These are phyloP conservation scores for Trichocladium uniseriatum DNA, from an alignment of 495 filamentous ascomycete species.

Conservation along the genomic window DNA sequence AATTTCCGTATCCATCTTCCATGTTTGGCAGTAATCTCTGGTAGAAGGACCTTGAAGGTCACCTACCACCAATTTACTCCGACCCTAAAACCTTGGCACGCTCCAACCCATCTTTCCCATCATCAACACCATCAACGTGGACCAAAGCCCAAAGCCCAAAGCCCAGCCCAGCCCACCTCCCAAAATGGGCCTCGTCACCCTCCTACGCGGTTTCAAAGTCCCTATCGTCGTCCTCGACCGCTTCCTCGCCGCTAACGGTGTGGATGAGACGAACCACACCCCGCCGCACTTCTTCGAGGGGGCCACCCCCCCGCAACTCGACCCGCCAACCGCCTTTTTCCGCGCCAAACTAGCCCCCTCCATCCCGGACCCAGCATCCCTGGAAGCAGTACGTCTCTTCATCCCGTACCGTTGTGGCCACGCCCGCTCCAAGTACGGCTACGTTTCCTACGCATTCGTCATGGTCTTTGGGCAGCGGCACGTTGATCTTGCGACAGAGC, in stretches of 20 bases:
- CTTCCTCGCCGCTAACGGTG: neutral
- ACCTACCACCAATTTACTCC: no score
- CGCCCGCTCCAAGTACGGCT: neutral
- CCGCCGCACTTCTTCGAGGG: neutral
- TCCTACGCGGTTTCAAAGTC: neutral
- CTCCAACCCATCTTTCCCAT: no score
- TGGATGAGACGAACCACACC: neutral
- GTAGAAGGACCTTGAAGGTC: no score
- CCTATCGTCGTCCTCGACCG: neutral
- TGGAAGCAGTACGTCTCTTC: neutral
- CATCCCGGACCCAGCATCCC: neutral
- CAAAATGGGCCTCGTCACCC: neutral
- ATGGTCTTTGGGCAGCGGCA: neutral
- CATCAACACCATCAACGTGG: no score
- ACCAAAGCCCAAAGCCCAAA: no score
- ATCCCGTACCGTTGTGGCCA: neutral
- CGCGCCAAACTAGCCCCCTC: neutral
- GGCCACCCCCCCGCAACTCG: neutral
- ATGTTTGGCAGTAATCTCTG: no score
- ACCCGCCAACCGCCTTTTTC: neutral
- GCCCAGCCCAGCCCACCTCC: no score
- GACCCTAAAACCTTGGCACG: no score
- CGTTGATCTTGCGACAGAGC: neutral
- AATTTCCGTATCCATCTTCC: no score
- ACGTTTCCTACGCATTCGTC: slow-evolving; percentile 1